Evolutionary conservation across 805 yeast genomes (phyloP), one percentile per base, ranked within the genome.

Genomic region (Hanseniaspora pseudoguilliermondii): DNA sequence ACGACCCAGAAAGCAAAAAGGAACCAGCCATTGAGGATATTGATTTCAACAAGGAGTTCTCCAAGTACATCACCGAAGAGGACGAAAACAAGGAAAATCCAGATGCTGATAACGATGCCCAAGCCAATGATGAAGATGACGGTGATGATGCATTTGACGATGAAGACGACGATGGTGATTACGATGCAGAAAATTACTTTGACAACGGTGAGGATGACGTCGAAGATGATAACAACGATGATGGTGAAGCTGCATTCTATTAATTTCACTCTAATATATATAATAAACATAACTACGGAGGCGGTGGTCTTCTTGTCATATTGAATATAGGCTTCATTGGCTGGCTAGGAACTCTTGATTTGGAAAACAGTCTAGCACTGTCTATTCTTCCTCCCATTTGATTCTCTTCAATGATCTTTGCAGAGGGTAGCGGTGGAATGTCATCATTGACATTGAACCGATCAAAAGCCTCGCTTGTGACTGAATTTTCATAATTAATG

Each of bases 61-160:
- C 49, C 10, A 49, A 59, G 60, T 47, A 58, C 71, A 38, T 56
- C 18, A 34, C 51, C 6, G 73, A 61, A n/a, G 62, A 59, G 5
- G 63, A 70, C 25, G 71, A 64, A 11, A 72, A 69, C 20, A 75
- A 68, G 41, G 79, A 78, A 18, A 77, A 73, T n/a, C 61, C 68
- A 35, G 83, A 79, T 59, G 83, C 78, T 59, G 82, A 76, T 56
- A 76, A 73, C 58, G 83, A 78, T 60, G 80, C 74, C 55, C 83
- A 79, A 27, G 69, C 64, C 55, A 84, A 78, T 36, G 83, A 80
- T 59, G 83, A 79, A 58, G 84, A 80, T 61, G 79, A 79, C 62
- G 79, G 80, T 61, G 83, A 82, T 13, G 83, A 79, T 59, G 77
- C 78, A 64, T 79, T 80, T 64, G 80, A 80, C 65, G 83, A 80